Evolutionary conservation across 2,329 filamentous ascomycete genomes (phyloP).

Genomic region (Talaromyces sp.): DNA sequence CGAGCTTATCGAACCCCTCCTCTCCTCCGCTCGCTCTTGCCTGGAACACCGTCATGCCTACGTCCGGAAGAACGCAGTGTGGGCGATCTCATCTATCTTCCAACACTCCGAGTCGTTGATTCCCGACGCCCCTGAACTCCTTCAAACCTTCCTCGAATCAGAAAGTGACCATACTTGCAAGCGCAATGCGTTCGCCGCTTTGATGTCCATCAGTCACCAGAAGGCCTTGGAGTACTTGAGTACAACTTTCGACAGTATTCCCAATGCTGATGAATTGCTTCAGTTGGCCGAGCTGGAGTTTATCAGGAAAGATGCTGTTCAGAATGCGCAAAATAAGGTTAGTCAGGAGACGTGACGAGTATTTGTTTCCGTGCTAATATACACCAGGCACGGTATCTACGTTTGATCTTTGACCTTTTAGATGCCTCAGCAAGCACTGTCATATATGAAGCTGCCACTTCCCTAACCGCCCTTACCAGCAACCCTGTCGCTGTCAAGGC

Average conservation of each 20-base stretch:
- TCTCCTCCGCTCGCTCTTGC: conserved; percentile 87
- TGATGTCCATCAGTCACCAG: conserved; percentile 88
- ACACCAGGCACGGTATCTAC: conserved; percentile 74
- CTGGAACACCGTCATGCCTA: conserved; percentile 96
- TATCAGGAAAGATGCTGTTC: conserved; percentile 93
- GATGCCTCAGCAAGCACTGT: conserved; percentile 93
- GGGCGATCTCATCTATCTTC: conserved; percentile 88
- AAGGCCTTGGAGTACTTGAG: conserved; percentile 86
- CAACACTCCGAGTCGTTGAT: conserved; percentile 87
- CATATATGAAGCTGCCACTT: conserved; percentile 95
- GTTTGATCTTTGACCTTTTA: conserved; percentile 92
- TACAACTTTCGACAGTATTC: conserved; percentile 85
- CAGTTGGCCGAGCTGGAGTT: conserved; percentile 95
- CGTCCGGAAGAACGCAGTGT: conserved; percentile 96
- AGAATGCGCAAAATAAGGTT: conserved; percentile 92
- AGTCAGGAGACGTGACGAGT: conserved; percentile 22
- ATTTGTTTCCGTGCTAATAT: conserved; percentile 26
- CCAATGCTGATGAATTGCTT: conserved; percentile 88
- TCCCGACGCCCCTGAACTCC: conserved; percentile 89
- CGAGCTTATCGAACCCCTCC: conserved; percentile 91
- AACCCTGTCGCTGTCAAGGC: conserved; percentile 98
- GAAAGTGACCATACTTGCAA: conserved; percentile 96
- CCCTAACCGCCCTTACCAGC: conserved; percentile 85
- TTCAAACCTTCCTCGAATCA: conserved; percentile 80
- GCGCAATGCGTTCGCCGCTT: conserved; percentile 91